These are phyloP conservation scores for Clarireedia monteithiana DNA, from an alignment of 2,329 filamentous ascomycete genomes.

Conservation along the genomic window DNA sequence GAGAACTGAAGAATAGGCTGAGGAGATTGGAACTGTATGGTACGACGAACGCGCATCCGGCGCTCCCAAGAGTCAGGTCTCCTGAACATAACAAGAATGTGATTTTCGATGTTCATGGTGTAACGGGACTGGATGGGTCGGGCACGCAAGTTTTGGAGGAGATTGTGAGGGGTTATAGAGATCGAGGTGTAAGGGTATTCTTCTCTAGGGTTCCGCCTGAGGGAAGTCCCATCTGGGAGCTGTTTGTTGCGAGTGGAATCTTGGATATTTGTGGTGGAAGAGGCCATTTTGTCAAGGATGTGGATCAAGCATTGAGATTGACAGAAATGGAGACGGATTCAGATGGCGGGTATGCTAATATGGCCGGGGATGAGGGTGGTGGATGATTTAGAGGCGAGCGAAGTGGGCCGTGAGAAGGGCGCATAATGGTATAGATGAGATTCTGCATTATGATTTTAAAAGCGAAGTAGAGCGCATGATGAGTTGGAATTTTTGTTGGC, in stretches of 20 bases:
- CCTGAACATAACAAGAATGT: constrained; percentile 84
- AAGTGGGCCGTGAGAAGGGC: too few relatives aligned
- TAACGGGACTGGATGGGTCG: constrained; percentile 87
- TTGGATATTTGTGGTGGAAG: constrained; percentile 73
- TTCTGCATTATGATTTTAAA: too few relatives aligned
- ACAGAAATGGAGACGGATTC: constrained; percentile 46
- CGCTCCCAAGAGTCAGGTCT: constrained; percentile 68
- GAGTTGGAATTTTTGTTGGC: too few relatives aligned
- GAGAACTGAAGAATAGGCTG: constrained; percentile 77
- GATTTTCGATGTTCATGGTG: constrained; percentile 97
- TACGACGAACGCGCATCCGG: constrained; percentile 76
- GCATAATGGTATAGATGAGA: too few relatives aligned
- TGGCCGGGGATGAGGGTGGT: background rate
- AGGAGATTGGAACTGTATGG: constrained; percentile 83
- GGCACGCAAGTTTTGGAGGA: constrained; percentile 86
- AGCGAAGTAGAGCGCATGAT: too few relatives aligned
- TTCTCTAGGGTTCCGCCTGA: constrained; percentile 51
- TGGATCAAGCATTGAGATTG: constrained; percentile 75
- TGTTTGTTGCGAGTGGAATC: constrained; percentile 76
- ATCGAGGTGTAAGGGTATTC: constrained; percentile 68
- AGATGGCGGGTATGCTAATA: background rate
- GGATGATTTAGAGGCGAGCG: background rate
- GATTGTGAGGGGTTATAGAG: constrained; percentile 76
- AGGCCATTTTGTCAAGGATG: constrained; percentile 70
- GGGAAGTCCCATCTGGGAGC: constrained; percentile 41